These are phyloP conservation scores for Fusarium tuaranense DNA, from an alignment of 2,329 filamentous ascomycete genomes.

Conservation along the genomic window DNA sequence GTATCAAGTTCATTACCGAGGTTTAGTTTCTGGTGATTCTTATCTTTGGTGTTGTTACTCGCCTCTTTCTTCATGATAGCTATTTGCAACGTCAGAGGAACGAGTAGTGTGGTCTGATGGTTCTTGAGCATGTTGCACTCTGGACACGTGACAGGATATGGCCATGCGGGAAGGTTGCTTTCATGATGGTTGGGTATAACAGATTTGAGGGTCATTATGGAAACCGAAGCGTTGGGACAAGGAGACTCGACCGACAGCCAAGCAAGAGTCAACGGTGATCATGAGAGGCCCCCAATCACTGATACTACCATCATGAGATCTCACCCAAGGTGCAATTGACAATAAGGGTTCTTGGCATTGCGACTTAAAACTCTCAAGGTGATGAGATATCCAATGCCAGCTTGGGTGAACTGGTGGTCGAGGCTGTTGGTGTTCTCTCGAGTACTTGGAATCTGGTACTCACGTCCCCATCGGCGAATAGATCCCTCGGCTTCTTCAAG, in stretches of 20 bases:
- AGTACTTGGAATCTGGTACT: neutral
- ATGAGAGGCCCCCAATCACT: neutral
- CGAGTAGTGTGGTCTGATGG: neutral
- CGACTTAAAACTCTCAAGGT: neutral
- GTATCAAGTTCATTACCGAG: neutral
- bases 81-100: neutral
- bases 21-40: neutral
- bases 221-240: neutral
- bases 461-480: neutral
- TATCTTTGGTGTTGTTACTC: neutral
- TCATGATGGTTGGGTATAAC: neutral
- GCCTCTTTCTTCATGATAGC: neutral
- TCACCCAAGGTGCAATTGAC: neutral
- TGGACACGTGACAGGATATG: neutral
- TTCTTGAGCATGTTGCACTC: neutral
- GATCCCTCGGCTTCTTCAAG: neutral
- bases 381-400: neutral
- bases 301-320: neutral
- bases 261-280: neutral
- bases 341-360: neutral
- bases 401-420: neutral
- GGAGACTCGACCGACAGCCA: neutral
- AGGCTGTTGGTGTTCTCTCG: neutral
- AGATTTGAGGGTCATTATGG: neutral
- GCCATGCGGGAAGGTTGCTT: neutral